Percentiles rank a stretch among this genome's conserved stretches.
phyloP scores from a whole-genome alignment of 129 eudicot species.

The Tagetes erecta region DNA sequence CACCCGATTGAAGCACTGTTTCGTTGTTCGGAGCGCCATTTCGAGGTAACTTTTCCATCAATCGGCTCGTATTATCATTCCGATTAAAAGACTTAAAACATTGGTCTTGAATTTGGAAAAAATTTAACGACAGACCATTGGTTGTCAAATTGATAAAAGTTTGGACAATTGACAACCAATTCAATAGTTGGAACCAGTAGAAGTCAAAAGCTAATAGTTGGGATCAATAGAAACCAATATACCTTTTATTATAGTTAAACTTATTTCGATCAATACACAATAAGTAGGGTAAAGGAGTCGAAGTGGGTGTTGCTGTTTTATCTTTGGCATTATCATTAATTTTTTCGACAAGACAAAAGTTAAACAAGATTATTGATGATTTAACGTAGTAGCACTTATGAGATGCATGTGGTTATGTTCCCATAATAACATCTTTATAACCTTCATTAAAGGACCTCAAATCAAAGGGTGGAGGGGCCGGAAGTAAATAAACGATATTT shows the following conservation, averaged over 20 bases:
- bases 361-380: constrained; percentile 55
- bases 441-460: constrained; percentile 21
- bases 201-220: too few species aligned
- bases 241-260: not conserved
- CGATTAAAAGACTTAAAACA: too few species aligned
- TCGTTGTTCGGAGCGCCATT: too few species aligned
- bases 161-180: too few species aligned
- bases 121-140: too few species aligned
- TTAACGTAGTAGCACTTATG: constrained; percentile 44
- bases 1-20: too few species aligned
- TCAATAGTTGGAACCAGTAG: too few species aligned
- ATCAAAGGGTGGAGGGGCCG: not conserved
- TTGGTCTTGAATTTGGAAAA: too few species aligned
- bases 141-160: too few species aligned
- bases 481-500: not conserved
- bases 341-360: constrained; percentile 55
- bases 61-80: too few species aligned
- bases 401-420: constrained; percentile 73
- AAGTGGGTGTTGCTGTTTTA: constrained; percentile 12
- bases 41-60: too few species aligned
- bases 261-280: not conserved
- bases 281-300: not conserved
- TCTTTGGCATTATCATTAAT: constrained; percentile 37
- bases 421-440: constrained; percentile 28
- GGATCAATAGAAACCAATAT: too few species aligned